phyloP scores from a whole-genome alignment of 2,329 filamentous ascomycete species.

The Diaporthe helianthi region DNA sequence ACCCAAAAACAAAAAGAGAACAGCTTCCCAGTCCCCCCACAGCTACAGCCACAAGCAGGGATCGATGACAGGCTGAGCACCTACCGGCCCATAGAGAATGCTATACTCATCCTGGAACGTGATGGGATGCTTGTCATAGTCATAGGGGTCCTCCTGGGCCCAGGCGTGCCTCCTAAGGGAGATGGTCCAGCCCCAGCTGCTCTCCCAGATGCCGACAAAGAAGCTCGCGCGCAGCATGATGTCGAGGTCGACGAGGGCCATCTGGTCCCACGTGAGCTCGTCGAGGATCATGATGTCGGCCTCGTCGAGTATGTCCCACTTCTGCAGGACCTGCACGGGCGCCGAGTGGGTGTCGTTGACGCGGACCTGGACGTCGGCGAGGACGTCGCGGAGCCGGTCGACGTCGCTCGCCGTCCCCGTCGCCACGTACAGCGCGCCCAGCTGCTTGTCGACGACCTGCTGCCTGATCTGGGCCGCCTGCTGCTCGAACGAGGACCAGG shows the following conservation, averaged over 20 bases:
- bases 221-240: constrained; percentile 33
- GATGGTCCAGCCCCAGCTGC: constrained; percentile 34
- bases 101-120: constrained; percentile 32
- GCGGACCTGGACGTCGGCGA: constrained; percentile 16
- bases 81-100: constrained; percentile 11
- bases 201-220: constrained; percentile 35
- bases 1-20: background rate
- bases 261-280: constrained; percentile 33
- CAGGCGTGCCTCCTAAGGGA: constrained; percentile 32
- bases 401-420: constrained; percentile 33
- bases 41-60: constrained; percentile 28
- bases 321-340: constrained; percentile 28
- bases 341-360: constrained; percentile 15
- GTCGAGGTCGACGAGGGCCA: constrained; percentile 33
- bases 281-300: constrained; percentile 31
- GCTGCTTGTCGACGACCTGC: constrained; percentile 24
- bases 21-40: background rate
- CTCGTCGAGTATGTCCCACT: constrained; percentile 33
- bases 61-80: constrained; percentile 29
- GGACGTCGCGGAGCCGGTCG: constrained; percentile 3
- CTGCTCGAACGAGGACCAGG: constrained; percentile 29
- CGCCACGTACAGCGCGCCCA: constrained; percentile 33
- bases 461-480: constrained; percentile 14
- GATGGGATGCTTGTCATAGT: constrained; percentile 12
- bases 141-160: constrained; percentile 17